Conservation (phyloP, 129 eudicot species). For the Tagetes erecta region DNA sequence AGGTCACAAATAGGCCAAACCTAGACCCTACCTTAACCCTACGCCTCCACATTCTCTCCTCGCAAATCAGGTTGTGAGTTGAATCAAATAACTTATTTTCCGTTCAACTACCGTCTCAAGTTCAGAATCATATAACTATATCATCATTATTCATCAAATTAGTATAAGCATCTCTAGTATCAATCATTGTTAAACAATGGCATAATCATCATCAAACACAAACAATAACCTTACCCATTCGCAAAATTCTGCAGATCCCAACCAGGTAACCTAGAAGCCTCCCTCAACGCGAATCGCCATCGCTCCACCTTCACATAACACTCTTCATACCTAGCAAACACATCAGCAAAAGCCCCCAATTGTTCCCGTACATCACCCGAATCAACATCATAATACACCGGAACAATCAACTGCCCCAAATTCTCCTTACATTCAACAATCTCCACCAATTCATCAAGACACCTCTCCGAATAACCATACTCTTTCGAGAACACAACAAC, state of each 20-base stretch:
- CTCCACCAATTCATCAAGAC: constrained; percentile 22
- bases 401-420: constrained; percentile 10
- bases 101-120: not conserved
- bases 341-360: constrained; percentile 17
- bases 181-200: not conserved
- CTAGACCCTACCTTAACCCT: too few relatives aligned
- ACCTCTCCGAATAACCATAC: constrained; percentile 19
- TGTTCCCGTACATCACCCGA: constrained; percentile 7
- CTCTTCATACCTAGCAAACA: constrained; percentile 18
- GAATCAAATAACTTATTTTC: not conserved
- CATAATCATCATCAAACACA: constrained; percentile 8
- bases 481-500: constrained; percentile 12
- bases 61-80: too few relatives aligned
- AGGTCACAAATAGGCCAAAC: too few relatives aligned
- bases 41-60: too few relatives aligned
- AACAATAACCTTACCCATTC: constrained; percentile 4
- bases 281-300: constrained; percentile 26
- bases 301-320: constrained; percentile 14
- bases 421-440: constrained; percentile 15
- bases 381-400: constrained; percentile 17
- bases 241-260: constrained; percentile 21
- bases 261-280: not conserved
- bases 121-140: not conserved
- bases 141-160: not conserved
- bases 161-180: not conserved